Percentiles rank a stretch among this genome's conserved stretches.
Conservation (phyloP, 2,329 filamentous ascomycete genomes). For the Trichophyton benhamiae region DNA sequence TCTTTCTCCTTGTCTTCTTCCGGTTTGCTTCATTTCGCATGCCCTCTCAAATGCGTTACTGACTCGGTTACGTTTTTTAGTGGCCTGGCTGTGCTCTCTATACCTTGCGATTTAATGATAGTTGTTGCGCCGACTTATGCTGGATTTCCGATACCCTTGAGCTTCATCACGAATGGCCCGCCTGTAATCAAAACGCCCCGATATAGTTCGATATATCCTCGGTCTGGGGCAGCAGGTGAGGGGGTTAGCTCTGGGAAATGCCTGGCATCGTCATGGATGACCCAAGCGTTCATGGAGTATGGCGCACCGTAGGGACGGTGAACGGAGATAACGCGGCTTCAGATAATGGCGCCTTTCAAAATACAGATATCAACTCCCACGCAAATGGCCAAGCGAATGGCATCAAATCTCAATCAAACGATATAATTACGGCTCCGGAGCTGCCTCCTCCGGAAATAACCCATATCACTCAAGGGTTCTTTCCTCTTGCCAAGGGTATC, state of each 20-base stretch:
- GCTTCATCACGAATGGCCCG: background rate
- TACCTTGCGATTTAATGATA: background rate
- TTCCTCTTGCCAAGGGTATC: slow-evolving; percentile 63
- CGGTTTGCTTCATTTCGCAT: background rate
- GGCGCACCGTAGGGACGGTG: background rate
- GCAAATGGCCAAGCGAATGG: slow-evolving; percentile 6
- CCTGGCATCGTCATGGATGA: slow-evolving; percentile 33
- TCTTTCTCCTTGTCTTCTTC: background rate
- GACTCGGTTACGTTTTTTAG: background rate
- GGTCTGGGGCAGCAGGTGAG: background rate
- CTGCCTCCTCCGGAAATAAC: slow-evolving; percentile 40
- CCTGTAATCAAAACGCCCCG: background rate
- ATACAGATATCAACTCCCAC: slow-evolving; percentile 17
- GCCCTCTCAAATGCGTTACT: background rate
- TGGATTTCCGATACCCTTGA: background rate
- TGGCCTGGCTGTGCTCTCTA: background rate
- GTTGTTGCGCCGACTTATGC: background rate
- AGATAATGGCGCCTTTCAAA: slow-evolving; percentile 20
- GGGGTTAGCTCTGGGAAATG: slow-evolving; percentile 16
- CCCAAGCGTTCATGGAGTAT: background rate
- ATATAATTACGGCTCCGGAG: slow-evolving; percentile 1
- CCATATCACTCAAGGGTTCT: slow-evolving; percentile 65
- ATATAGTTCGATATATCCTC: background rate
- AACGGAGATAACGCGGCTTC: slow-evolving; percentile 10
- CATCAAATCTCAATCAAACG: background rate